These are phyloP conservation scores for Naumovozyma castellii DNA, from an alignment of 805 yeast species.

Conservation along the genomic window DNA sequence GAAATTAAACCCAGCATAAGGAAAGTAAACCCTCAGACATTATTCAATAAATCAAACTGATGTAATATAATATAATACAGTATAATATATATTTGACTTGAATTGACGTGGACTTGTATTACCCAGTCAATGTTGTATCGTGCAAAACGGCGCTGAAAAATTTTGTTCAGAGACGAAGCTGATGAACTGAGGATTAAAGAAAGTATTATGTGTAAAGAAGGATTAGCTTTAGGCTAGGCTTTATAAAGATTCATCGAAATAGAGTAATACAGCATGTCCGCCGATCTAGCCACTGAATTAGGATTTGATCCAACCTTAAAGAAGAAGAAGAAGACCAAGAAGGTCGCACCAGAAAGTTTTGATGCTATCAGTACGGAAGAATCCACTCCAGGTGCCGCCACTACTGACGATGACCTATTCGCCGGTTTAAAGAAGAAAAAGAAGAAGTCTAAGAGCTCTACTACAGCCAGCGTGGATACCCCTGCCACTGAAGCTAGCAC, in stretches of 20 bases:
- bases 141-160: neutral
- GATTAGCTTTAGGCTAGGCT: too few relatives aligned
- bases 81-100: too few relatives aligned
- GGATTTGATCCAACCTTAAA: constrained; percentile 70
- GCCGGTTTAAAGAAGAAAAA: constrained; percentile 79
- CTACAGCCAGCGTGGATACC: constrained; percentile 25
- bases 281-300: constrained; percentile 32
- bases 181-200: too few relatives aligned
- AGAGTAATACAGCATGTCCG: constrained; percentile 11
- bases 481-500: constrained; percentile 30
- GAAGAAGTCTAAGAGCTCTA: constrained; percentile 51
- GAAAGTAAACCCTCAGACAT: too few relatives aligned
- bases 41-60: too few relatives aligned
- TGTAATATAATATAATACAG: too few relatives aligned
- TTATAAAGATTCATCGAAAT: neutral
- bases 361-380: constrained; percentile 33
- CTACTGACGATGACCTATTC: constrained; percentile 57
- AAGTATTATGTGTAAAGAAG: too few relatives aligned
- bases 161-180: too few relatives aligned
- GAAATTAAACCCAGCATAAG: too few relatives aligned
- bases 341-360: constrained; percentile 32
- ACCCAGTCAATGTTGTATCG: neutral
- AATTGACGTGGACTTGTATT: too few relatives aligned
- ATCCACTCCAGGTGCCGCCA: constrained; percentile 20
- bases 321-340: constrained; percentile 70